Evolutionary conservation across 257 asterid species (phyloP), one percentile per base, ranked within the genome.

Genomic region (Solanum corneliomulleri): DNA sequence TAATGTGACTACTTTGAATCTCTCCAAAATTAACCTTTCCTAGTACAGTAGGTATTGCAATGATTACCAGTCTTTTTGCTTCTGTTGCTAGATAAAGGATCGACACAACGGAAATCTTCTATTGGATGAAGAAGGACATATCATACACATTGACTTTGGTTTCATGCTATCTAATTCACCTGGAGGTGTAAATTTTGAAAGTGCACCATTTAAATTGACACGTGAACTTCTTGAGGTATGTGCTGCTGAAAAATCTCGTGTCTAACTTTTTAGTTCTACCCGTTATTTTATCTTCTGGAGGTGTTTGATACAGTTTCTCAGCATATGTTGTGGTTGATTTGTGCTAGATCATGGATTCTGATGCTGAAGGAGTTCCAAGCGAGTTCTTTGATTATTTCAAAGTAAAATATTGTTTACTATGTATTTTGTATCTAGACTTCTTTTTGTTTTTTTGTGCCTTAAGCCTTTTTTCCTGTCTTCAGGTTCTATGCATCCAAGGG

Each of bases 131-230:
- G 99, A 97, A 92, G 99, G 99, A 71, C 99, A 97, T 92, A 93
- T 97, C 87, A 97, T 97, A 90, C 99, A 97, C 89, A 97, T 97
- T 89, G 99, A 97, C 92, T 97, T 97, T 89, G 99, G 99, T 88
- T 97, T 97, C 92, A 96, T 97, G 99, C 99, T 97, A 88, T 97
- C 99, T 78, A 97, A 97, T 93, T 97, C 99, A 86, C 99, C 99
- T 75, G 99, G 99, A 31, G 99, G 99, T 91, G 99, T 97, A 85
- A 97, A 97, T 93, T 97, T 97, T 90, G 99, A 97, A 90, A 97
- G 99, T 90, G 99, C 99, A 12, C 99, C 99, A 52, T 97, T 97
- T 91, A 97, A 97, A 86, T 90, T 97, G 85, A 97, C 99, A 86
- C 99, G 99, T 58, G 99, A 97, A 88, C 99, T 97, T 90, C 98